Conservation (phyloP, 164 flowering plant genomes). For the Magnolia changhungtana region DNA sequence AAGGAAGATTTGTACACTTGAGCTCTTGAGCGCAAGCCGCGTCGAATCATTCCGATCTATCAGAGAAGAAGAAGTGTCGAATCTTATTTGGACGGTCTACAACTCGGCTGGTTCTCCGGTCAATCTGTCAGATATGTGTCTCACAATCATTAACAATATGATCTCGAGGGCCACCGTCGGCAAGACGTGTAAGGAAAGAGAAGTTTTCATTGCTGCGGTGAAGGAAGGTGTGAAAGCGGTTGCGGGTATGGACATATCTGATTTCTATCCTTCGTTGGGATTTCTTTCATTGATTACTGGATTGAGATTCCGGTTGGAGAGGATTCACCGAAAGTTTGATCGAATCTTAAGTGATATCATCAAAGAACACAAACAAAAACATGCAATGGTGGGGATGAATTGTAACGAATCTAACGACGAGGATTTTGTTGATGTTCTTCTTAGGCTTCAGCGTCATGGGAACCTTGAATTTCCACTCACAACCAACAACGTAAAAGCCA, state of each 20-base stretch:
- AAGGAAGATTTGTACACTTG: conserved; percentile 28
- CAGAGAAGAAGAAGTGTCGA: conserved; percentile 22
- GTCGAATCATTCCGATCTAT: conserved; percentile 26
- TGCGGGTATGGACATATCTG: conserved; percentile 23
- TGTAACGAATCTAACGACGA: neutral
- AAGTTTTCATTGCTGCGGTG: conserved; percentile 8
- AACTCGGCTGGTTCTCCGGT: conserved; percentile 4
- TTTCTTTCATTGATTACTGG: conserved; percentile 21
- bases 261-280: conserved; percentile 28
- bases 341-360: conserved; percentile 21
- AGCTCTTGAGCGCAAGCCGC: conserved; percentile 27
- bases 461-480: conserved; percentile 2
- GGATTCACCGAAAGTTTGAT: conserved; percentile 20
- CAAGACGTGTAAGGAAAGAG: conserved; percentile 16
- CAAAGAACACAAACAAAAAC: conserved; percentile 16
- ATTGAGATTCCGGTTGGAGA: conserved; percentile 12
- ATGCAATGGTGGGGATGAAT: neutral
- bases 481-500: conserved; percentile 6
- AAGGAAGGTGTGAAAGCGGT: conserved; percentile 1
- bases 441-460: conserved; percentile 3
- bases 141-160: conserved; percentile 12
- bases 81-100: conserved; percentile 18
- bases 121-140: conserved; percentile 23
- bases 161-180: conserved; percentile 28
- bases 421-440: conserved; percentile 14